Evolutionary conservation across 306 rosid genomes (phyloP), one percentile per base, ranked within the genome.

Genomic region (Sphenostylis stenocarpa): DNA sequence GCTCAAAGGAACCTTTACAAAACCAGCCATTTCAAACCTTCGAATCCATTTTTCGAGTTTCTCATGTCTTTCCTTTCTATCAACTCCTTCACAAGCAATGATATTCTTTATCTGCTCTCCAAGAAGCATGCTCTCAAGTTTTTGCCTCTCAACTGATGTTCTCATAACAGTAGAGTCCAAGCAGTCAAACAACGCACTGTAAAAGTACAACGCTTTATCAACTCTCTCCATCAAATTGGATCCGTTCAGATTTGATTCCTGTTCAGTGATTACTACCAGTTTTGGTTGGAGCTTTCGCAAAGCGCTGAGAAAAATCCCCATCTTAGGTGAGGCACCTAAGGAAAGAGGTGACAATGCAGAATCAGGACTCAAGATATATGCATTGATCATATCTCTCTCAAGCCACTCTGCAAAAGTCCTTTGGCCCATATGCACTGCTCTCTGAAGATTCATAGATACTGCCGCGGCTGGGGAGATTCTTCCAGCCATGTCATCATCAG

Each of bases 81-180:
- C 91, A 2, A 68, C 77, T 52, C 98, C 96, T 67, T 91, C 98
- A 53, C 95, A 93, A 15, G 98, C 90, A 55, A 93, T 80, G 67
- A 91, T 93, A 81, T 86, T 93, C 39, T 93, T 93, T 6, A 93
- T 93, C 75, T 93, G 93, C 82, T 91, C 90, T 14, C 93, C 98
- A 1, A 91, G 68, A 19, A 93, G 87, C 87, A 82, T 73, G 70
- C 91, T 88, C 89, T 93, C 98, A 20, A 93, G 82, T 56, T 84
- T 89, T 9, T 82, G 90, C 56, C 93, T 72, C 77, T 93, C 93
- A 8, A 76, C 19, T 5, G 91, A 84, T 14, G 89, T 79, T 81
- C 90, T 77, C 4, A 85, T 58, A 5, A 89, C 91, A 12, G 91
- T 89, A 0, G 95, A 89, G 29, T 91, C 93, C 87, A 93, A 85